Base-by-base conservation (phyloP, 345 rosid genomes). In the Xanthoceras sorbifolium region DNA sequence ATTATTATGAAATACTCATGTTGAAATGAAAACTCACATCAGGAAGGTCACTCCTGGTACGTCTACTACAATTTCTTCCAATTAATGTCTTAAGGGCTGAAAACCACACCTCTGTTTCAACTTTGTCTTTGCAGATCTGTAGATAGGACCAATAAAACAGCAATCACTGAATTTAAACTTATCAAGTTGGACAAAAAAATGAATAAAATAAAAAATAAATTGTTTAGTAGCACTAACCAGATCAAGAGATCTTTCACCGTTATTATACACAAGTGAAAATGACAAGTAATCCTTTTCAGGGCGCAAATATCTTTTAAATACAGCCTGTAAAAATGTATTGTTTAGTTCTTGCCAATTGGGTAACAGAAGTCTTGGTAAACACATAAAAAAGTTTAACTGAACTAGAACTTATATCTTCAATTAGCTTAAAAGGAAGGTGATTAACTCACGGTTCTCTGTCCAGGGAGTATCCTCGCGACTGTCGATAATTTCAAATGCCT, bases 91-190 rank as follows among this genome's bases (percentile, higher is more conserved):
- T 91, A n/a, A 96, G 94, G 66, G 90, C 93, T 15, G 89, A 79
- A 79, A 96, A 84, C 99, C 99, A 96, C 71, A 91, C 92, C 87
- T 93, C 95, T 31, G 89, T 87, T 89, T 96, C 98, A 80, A 85
- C 89, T 82, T 96, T 90, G 84, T 96, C 99, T 86, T 96, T 96
- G 90, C 98, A 96, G 76, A 96, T 96, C 98, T 96, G 84, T 72
- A 40, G 75, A 78, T 40, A 34, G n/a, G 40, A 78, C 74, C 54
- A 74, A 73, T 40, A 38, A 81, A 73, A 42, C 15, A 31, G 22
- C 42, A 82, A 64, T 77, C 71, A 64, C 25, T 9, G 42, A 28
- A 79, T 48, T 20, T 74, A 74, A 76, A 74, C 63, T 34, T 52
- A 40, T 38, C 55, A 59, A 32, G 63, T 18, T 29, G 26, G 38